Conservation (phyloP, 148 eudicot species). For the Rhododendron vialii region DNA sequence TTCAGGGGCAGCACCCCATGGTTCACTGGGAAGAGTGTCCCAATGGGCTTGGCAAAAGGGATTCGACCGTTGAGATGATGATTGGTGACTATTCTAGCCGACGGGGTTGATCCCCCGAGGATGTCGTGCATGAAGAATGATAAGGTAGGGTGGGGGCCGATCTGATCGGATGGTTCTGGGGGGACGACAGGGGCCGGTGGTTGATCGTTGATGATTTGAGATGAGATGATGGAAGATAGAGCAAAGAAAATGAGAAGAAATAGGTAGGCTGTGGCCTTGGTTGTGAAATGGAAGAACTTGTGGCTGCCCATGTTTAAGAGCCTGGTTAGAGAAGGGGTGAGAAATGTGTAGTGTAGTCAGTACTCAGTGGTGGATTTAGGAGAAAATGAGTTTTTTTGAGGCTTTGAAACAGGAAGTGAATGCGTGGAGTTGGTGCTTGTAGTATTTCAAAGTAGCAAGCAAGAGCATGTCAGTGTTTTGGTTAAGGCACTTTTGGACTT, state of each 20-base stretch:
- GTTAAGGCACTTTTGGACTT: background rate
- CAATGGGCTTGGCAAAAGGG: slow-evolving; percentile 18
- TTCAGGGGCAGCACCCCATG: background rate
- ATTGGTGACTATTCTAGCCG: slow-evolving; percentile 9
- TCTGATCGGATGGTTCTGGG: background rate
- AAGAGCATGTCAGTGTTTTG: background rate
- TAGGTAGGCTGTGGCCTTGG: slow-evolving; percentile 3
- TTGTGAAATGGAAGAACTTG: background rate
- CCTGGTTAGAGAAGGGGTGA: background rate
- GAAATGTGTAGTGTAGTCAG: background rate
- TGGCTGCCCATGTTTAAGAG: slow-evolving; percentile 7
- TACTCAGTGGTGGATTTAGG: background rate
- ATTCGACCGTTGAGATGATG: slow-evolving; percentile 5
- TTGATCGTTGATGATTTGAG: slow-evolving; percentile 5
- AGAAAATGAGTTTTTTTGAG: background rate
- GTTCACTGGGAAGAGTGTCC: slow-evolving; percentile 3
- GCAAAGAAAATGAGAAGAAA: background rate
- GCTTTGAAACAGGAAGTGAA: background rate
- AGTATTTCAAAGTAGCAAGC: background rate
- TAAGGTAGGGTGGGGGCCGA: background rate
- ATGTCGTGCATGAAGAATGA: slow-evolving; percentile 21
- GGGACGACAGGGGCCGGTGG: background rate
- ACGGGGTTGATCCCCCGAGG: slow-evolving; percentile 13
- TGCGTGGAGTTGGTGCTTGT: slow-evolving; percentile 14
- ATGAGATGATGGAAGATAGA: background rate